phyloP scores from a whole-genome alignment of 2,329 filamentous ascomycete species.

The Trichoderma oligosporum region DNA sequence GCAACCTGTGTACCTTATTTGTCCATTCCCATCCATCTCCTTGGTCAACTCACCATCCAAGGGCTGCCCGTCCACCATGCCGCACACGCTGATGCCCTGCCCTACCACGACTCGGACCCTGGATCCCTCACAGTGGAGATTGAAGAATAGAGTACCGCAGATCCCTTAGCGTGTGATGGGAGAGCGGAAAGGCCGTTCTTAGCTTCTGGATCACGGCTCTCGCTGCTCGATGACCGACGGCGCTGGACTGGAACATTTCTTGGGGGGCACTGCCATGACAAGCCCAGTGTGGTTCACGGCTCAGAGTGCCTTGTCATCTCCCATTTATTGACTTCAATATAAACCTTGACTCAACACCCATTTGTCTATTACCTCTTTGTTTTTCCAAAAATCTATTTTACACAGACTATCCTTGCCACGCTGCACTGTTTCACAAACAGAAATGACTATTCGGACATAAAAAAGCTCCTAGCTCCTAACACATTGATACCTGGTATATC shows the following conservation, averaged over 20 bases:
- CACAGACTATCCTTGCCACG: neutral
- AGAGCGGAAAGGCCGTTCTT: neutral
- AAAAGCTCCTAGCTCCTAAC: too few relatives aligned
- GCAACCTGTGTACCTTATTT: neutral
- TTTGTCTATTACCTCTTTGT: neutral
- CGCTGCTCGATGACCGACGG: slow-evolving; percentile 15
- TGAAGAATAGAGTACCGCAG: slow-evolving; percentile 13
- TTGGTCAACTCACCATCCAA: too few relatives aligned
- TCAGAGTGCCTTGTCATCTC: neutral
- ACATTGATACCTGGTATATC: too few relatives aligned
- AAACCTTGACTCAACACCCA: neutral
- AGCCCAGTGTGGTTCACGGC: slow-evolving; percentile 1
- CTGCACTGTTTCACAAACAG: too few relatives aligned
- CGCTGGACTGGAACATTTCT: neutral
- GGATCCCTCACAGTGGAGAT: slow-evolving; percentile 3
- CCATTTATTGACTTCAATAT: neutral
- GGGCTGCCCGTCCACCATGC: neutral
- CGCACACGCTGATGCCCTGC: slow-evolving; percentile 1
- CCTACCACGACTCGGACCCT: slow-evolving; percentile 8
- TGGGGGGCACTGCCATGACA: slow-evolving; percentile 1
- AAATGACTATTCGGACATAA: too few relatives aligned
- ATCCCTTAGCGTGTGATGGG: slow-evolving; percentile 13
- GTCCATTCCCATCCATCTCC: neutral
- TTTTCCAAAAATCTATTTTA: neutral
- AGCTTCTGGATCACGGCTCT: slow-evolving; percentile 16